Base-by-base conservation (phyloP, 2,329 filamentous ascomycete genomes). In the Uncinocarpus reesii region DNA sequence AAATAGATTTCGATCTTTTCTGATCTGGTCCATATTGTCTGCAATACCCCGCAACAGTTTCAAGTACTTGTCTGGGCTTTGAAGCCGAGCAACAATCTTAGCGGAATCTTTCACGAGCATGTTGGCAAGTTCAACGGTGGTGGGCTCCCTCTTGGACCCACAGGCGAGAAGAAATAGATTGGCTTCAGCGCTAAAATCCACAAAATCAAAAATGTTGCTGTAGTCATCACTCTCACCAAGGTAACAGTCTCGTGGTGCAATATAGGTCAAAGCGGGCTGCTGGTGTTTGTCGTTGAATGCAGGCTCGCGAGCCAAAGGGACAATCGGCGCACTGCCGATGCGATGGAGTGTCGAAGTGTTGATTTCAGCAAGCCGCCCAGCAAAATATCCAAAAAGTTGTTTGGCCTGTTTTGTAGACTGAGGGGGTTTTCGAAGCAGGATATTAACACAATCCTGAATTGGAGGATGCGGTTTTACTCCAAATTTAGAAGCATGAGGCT, bases 151-250 rank as follows among this genome's bases (percentile, higher is more conserved):
- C 65, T 94, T 95, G 2, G 88, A 90, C 7, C 92, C 92, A 55
- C 89, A 86, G 53, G 86, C 85, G 57, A 88, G 78, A 15, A 98
- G 70, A 59, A 98, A 98, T 0, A 84, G 74, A 59, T 96, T 96
- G 1, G 86, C 90, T 61, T 90, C 81, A 28, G 75, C 70, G 0
- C 90, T 88, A 68, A 95, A 98, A 62, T 96, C 86, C 11, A 96
- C 89, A 65, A 95, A 98, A 62, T 96, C 88, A 56, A 98, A 95
- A 26, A 98, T 93, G 26, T 94, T 85, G 8, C 80, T 84, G 58
- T 93, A 98, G 55, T 81, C 75, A 48, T 78, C 71, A 45, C 76
- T 73, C 28, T 76, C 73, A 7, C 92, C 92, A 1, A 98, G 73
- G 62, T 95, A 98, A 53, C 84, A 88, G 34, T 80, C 74, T 38